Evolutionary conservation across 805 yeast genomes (phyloP), one percentile per base, ranked within the genome.

Genomic region (Saccharomycopsis amapae): DNA sequence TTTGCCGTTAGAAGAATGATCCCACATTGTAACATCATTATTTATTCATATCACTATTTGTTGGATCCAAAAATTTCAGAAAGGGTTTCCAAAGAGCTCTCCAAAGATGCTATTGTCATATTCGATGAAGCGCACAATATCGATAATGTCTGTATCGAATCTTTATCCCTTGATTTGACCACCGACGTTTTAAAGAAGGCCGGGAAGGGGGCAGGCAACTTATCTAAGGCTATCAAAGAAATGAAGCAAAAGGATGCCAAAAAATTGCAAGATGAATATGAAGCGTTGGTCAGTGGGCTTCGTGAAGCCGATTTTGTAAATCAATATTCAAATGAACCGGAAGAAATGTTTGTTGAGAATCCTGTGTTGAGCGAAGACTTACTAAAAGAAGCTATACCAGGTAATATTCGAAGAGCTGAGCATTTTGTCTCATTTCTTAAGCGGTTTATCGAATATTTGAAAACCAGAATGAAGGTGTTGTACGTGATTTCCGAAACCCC

Each of bases 401-500:
- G 99, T 10, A 93, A 94, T 55, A 93, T 93, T 36, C 73, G 98
- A 54, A 79, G 95, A 57, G 99, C 97, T 0, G 97, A 94, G 59
- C 98, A 93, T 67, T 93, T 93, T 58, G 81, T 93, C 13, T 87
- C 97, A 2, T 93, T 93, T 58, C 71, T 93, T 61, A 86, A 89
- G 58, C 70, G 99, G 53, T 85, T 93, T 55, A 85, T 93, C 25
- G 99, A 93, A 59, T 93, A 93, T 64, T 68, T 93, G 57, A 93
- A 90, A 58, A 90, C 97, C 2, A 78, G 98, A 64, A 93, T 93
- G 97, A 94, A 93, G 66, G 96, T 93, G 2, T 65, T 94, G 41
- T 96, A 90, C 66, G 98, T 93, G 31, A 88, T 93, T 36, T 86
- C 96, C n/a, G 99, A 93, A 62, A 93, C 98, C 0, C 98, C 99